Percentiles rank a stretch among this genome's conserved stretches.
Evolutionary conservation across 78 protist species (phyloP).

Genomic region (Chrysochromulina tobinii): DNA sequence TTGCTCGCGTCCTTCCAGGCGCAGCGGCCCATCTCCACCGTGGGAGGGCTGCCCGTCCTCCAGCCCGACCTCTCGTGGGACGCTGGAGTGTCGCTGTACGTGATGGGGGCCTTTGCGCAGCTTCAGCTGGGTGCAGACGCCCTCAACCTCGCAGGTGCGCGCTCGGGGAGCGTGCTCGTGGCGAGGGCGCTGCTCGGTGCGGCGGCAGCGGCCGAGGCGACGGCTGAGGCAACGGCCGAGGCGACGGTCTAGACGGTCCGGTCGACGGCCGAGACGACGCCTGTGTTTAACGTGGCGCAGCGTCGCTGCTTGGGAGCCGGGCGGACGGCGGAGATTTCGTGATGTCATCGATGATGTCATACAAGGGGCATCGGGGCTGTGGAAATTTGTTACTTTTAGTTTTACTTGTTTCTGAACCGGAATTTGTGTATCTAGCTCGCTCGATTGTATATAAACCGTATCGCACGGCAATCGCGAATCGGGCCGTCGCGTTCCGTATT

Average conservation of each 20-base stretch:
- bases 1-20: not conserved
- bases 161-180: not conserved
- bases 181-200: not conserved
- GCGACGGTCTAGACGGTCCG: not conserved
- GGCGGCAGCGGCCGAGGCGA: too few relatives aligned
- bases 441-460: too few relatives aligned
- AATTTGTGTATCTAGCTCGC: too few relatives aligned
- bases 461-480: too few relatives aligned
- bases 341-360: not conserved
- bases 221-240: too few relatives aligned
- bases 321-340: not conserved
- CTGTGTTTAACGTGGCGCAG: too few relatives aligned
- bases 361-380: too few relatives aligned
- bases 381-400: too few relatives aligned
- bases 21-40: not conserved
- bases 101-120: conserved; percentile 16
- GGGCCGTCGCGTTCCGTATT: too few relatives aligned
- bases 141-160: not conserved
- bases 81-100: not conserved
- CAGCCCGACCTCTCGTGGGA: not conserved
- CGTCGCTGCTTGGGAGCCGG: not conserved
- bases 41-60: not conserved
- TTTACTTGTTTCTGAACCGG: too few relatives aligned
- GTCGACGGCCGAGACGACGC: not conserved
- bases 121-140: conserved; percentile 4